Evolutionary conservation across 176 grass and related monocot genomes (phyloP).

Genomic region (Paspalum vaginatum): DNA sequence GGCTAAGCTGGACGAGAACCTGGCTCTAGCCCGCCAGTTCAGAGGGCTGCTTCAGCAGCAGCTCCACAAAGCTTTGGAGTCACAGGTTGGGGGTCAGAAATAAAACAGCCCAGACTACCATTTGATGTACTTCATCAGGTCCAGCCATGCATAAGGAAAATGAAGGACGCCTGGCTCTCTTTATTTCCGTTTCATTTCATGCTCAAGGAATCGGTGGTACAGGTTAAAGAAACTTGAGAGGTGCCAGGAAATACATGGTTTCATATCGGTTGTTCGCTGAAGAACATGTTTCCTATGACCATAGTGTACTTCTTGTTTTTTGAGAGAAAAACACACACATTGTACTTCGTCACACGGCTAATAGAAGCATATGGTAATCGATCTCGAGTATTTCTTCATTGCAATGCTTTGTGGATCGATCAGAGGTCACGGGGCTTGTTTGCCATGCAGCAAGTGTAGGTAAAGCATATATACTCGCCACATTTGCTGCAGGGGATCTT

Average conservation of each 20-base stretch:
- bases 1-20: constrained; percentile 63
- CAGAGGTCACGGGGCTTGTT: neutral
- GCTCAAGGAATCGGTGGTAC: neutral
- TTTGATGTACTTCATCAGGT: constrained; percentile 4
- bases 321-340: neutral
- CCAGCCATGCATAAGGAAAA: neutral
- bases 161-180: neutral
- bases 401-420: neutral
- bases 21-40: constrained; percentile 52
- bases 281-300: neutral
- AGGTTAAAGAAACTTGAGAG: neutral
- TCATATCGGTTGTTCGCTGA: neutral
- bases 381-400: constrained; percentile 1
- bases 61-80: constrained; percentile 64
- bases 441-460: neutral
- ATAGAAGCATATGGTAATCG: constrained; percentile 5
- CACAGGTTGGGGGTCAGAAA: constrained; percentile 47
- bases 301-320: too few relatives aligned
- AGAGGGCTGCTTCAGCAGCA: constrained; percentile 73
- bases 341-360: neutral
- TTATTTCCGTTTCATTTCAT: neutral
- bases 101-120: constrained; percentile 22
- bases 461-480: neutral
- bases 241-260: neutral
- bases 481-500: constrained; percentile 18